A percentile compares a stretch with the other conserved stretches of the same genome.
Conservation (phyloP, 2,329 filamentous ascomycete genomes). For the Fusarium duplospermum region DNA sequence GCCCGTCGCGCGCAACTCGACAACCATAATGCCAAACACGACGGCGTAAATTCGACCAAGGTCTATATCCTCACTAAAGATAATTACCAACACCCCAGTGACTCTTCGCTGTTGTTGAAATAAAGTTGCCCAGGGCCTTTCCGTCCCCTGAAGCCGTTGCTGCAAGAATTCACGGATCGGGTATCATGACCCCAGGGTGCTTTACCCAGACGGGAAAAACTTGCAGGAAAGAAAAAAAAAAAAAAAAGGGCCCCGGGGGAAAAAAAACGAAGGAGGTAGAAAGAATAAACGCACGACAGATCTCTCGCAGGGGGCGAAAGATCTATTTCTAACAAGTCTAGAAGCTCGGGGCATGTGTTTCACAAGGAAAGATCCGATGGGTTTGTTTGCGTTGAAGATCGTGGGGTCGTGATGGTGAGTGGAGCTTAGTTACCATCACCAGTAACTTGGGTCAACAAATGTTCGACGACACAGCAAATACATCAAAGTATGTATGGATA, state of each 20-base stretch:
- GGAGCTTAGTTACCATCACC: not conserved
- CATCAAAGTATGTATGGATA: not conserved
- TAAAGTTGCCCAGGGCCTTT: slow-evolving; percentile 32
- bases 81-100: not conserved
- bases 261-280: not conserved
- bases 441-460: not conserved
- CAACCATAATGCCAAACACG: not conserved
- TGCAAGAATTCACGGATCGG: slow-evolving; percentile 37
- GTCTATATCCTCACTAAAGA: no score
- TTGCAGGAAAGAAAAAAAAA: slow-evolving; percentile 7
- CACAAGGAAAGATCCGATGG: slow-evolving; percentile 1
- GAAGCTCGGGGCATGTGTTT: slow-evolving; percentile 1
- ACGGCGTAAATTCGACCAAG: not conserved
- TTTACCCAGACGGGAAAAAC: slow-evolving; percentile 14
- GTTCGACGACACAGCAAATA: not conserved
- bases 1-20: not conserved
- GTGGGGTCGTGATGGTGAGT: not conserved
- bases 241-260: not conserved
- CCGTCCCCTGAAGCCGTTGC: slow-evolving; percentile 21
- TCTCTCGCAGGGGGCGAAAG: slow-evolving; percentile 9
- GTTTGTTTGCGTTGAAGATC: not conserved
- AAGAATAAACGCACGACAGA: slow-evolving; percentile 16
- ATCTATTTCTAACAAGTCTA: not conserved
- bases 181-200: slow-evolving; percentile 20
- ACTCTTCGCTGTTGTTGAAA: slow-evolving; percentile 18